Evolutionary conservation across 2,329 filamentous ascomycete genomes (phyloP), one percentile per base, ranked within the genome.

Genomic region (Scopulariopsis brevicaulis): DNA sequence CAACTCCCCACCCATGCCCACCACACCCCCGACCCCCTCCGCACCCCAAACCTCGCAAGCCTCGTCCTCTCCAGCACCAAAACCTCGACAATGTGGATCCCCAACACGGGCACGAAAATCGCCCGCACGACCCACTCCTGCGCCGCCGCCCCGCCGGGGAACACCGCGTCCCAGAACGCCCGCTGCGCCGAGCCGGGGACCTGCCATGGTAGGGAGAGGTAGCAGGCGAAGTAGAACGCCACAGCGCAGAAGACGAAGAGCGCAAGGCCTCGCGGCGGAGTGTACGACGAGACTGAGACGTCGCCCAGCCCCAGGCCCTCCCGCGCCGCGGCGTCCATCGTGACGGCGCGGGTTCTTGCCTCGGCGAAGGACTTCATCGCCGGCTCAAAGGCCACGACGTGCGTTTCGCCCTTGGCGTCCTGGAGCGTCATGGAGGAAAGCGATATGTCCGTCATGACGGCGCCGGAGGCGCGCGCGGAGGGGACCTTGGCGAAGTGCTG

Each of bases 301-400:
- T 74, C 64, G 75, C 80, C 64, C 65, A 87, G 76, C 18, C 81
- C 83, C 14, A 96, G 80, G 1, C 72, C 78, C 35, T 73, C 64
- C 37, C 87, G 78, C 63, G 81, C 67, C 66, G 69, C 67, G 74
- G 83, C 62, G 70, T 81, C 69, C 83, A 96, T 88, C 56, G 84
- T 82, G 54, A 95, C 83, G 48, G 93, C 75, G 56, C 88, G 82
- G 53, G 79, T 74, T 57, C 90, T 84, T 11, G 85, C 80, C 59
- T 96, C 89, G 40, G 75, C 71, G 70, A 84, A 84, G 40, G 78
- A 77, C n/a, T 72, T 70, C 74, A 96, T 80, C 0, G 89, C 83
- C 11, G 92, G 92, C 1, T 78, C 68, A 63, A 96, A 78, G 2
- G 83, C 74, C 53, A 96, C 77, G 59, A 67, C 72, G 71, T 77